Evolutionary conservation across 306 rosid genomes (phyloP).

Genomic region (Vachellia collinsii): DNA sequence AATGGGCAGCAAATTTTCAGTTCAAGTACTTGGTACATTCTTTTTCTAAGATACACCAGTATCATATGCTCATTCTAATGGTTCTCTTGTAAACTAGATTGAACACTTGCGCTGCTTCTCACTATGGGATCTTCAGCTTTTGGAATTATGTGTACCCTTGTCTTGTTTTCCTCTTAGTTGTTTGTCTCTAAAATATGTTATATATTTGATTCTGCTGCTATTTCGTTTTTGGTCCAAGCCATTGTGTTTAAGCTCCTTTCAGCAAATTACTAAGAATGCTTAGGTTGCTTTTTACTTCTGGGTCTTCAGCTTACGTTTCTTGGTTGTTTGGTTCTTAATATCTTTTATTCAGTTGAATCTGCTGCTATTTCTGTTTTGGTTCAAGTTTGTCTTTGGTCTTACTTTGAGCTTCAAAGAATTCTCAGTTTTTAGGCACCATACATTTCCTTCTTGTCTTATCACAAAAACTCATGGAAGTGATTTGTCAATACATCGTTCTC

Average conservation of each 20-base stretch:
- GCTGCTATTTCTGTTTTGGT: conserved; percentile 17
- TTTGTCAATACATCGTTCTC: conserved; percentile 29
- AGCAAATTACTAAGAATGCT: neutral
- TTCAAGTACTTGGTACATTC: conserved; percentile 60
- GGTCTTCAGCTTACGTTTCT: conserved; percentile 10
- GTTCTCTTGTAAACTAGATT: neutral
- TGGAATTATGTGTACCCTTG: neutral
- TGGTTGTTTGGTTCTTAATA: conserved; percentile 27
- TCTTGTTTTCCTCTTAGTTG: conserved; percentile 20
- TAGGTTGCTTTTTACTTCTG: conserved; percentile 32
- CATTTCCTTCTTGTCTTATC: conserved; percentile 6
- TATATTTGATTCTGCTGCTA: conserved; percentile 21
- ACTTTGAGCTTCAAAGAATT: conserved; percentile 23
- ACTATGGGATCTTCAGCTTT: neutral
- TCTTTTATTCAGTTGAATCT: conserved; percentile 16
- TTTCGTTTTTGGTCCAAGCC: conserved; percentile 13
- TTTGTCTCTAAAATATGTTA: conserved; percentile 15
- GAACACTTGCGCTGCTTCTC: neutral
- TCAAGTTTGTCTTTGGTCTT: neutral
- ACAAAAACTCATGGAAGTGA: conserved; percentile 5
- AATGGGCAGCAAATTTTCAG: conserved; percentile 90
- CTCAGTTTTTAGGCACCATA: conserved; percentile 17
- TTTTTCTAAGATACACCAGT: conserved; percentile 14
- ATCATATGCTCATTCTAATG: conserved; percentile 18
- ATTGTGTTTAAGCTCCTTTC: neutral